Percentiles rank a stretch among this genome's conserved stretches.
Evolutionary conservation across 495 filamentous ascomycete species (phyloP).

Genomic region (Evansstolkia leycettana): DNA sequence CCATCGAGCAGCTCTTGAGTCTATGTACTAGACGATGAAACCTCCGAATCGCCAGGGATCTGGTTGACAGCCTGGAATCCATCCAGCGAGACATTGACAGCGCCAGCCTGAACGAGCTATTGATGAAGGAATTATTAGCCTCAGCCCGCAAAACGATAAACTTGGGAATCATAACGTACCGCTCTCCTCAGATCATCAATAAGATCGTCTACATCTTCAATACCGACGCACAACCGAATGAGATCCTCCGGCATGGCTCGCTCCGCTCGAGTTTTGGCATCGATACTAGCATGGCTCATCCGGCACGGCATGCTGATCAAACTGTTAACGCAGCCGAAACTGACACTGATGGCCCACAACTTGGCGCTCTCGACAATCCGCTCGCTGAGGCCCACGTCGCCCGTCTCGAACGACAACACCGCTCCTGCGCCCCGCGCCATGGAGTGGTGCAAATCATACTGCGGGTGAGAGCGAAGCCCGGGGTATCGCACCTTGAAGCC

Average conservation of each 20-base stretch:
- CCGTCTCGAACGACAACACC: conserved; percentile 92
- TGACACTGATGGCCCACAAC: conserved; percentile 90
- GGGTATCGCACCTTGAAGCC: conserved; percentile 95
- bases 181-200: conserved; percentile 87
- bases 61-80: conserved; percentile 49
- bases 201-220: conserved; percentile 86
- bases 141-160: background rate
- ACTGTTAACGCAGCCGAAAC: conserved; percentile 96
- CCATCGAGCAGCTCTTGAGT: no score
- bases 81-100: conserved; percentile 71
- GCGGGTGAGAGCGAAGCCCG: conserved; percentile 83
- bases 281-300: conserved; percentile 99
- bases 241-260: conserved; percentile 91
- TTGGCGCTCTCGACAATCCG: conserved; percentile 86
- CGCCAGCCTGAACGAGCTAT: conserved; percentile 86
- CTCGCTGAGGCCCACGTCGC: conserved; percentile 67
- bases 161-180: conserved; percentile 45
- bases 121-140: no score
- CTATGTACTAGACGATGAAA: no score
- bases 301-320: conserved; percentile 98
- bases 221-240: conserved; percentile 89
- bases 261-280: conserved; percentile 82
- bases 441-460: conserved; percentile 89
- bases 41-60: conserved; percentile 3
- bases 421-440: conserved; percentile 91